These are phyloP conservation scores for Flagelloscypha sp. DNA, from an alignment of 768 basidiomycete species.

Conservation along the genomic window DNA sequence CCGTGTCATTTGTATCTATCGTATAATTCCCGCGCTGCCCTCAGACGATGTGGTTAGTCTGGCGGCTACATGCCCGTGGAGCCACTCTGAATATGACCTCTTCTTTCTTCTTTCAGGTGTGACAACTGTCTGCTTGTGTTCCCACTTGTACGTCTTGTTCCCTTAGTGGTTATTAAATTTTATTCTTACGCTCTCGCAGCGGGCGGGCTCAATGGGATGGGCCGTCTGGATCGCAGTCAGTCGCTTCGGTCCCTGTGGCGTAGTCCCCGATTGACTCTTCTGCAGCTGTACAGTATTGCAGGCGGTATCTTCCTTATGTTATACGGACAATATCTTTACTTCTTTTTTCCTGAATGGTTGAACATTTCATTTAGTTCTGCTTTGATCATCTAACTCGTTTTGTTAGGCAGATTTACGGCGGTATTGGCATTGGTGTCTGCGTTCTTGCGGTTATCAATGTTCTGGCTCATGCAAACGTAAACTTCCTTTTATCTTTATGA, in stretches of 20 bases:
- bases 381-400: slow-evolving; percentile 5
- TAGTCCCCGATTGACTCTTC: slow-evolving; percentile 4
- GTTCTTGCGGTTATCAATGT: slow-evolving; percentile 43
- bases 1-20: too few relatives aligned
- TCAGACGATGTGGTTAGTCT: too few relatives aligned
- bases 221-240: slow-evolving; percentile 53
- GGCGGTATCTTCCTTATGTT: slow-evolving; percentile 58
- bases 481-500: slow-evolving; percentile 19
- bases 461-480: slow-evolving; percentile 57
- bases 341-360: slow-evolving; percentile 60
- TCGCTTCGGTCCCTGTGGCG: slow-evolving; percentile 6
- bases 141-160: slow-evolving; percentile 47
- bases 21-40: too few relatives aligned
- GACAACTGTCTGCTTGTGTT: slow-evolving; percentile 72
- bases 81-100: too few relatives aligned
- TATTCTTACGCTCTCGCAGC: slow-evolving; percentile 30
- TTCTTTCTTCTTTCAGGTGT: slow-evolving; percentile 44
- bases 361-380: slow-evolving; percentile 8
- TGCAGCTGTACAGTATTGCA: slow-evolving; percentile 55
- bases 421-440: slow-evolving; percentile 48
- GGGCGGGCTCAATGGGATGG: slow-evolving; percentile 68
- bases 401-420: slow-evolving; percentile 61
- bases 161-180: slow-evolving; percentile 20
- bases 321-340: slow-evolving; percentile 56
- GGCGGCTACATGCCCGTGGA: too few relatives aligned